phyloP scores from a whole-genome alignment of 176 grass and related monocot species.

The Phoenix dactylifera region DNA sequence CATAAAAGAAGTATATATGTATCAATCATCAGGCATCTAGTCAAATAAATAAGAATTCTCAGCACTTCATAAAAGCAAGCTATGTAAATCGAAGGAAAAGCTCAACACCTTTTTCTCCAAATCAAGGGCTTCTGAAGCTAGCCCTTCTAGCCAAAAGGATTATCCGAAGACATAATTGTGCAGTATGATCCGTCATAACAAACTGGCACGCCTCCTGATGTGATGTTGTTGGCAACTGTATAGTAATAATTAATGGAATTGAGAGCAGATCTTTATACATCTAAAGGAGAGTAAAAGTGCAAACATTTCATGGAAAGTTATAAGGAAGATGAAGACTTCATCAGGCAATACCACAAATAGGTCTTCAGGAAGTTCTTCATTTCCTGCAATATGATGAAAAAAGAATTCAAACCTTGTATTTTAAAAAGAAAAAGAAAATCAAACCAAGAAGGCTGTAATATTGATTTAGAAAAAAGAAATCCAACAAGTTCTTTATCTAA shows the following conservation, averaged over 20 bases:
- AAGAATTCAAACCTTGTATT: slow-evolving; percentile 12
- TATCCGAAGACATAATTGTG: slow-evolving; percentile 66
- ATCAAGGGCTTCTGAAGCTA: slow-evolving; percentile 93
- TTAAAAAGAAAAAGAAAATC: no score
- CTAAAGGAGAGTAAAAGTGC: no score
- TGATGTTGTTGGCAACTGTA: slow-evolving; percentile 78
- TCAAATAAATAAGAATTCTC: no score
- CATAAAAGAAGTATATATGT: no score
- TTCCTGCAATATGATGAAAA: slow-evolving; percentile 44
- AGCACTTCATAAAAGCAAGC: no score
- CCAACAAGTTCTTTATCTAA: no score
- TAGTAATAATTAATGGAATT: background rate
- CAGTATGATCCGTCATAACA: slow-evolving; percentile 55
- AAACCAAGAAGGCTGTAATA: no score
- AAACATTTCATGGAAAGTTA: no score
- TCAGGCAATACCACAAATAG: slow-evolving; percentile 49
- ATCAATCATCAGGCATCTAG: no score
- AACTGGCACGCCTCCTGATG: slow-evolving; percentile 86
- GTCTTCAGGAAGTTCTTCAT: slow-evolving; percentile 69
- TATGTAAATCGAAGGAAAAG: background rate
- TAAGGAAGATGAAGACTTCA: no score
- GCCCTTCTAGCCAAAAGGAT: slow-evolving; percentile 91
- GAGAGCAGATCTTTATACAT: no score
- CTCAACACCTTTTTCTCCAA: slow-evolving; percentile 65
- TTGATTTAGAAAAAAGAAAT: no score